Base-by-base conservation (phyloP, 441 rosid genomes). In the Dalechampia spathulata region DNA sequence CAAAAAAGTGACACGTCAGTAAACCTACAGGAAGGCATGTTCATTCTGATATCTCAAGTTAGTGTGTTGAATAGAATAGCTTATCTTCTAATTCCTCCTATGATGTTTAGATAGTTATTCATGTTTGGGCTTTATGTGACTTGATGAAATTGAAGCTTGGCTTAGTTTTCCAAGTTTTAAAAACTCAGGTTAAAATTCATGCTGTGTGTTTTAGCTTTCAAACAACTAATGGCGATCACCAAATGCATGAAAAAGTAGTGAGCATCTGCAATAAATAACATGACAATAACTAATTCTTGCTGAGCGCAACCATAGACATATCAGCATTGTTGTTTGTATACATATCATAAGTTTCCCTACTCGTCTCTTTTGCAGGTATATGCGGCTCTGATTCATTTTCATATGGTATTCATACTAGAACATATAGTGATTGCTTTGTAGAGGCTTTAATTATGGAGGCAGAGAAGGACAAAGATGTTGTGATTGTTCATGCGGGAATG, bases 401-500 rank as follows among this genome's bases (percentile, higher is more conserved):
- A 14, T 66, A 32, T 51, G 51, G 53, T 64, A 37, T 61, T 25
- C 68, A 39, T 21, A 69, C 85, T 65, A 81, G 70, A 48, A 88
- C 96, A 27, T 91, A 81, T 50, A 80, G 79, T 51, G 87, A 91
- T 75, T 88, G 83, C 79, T 86, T 91, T 65, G 86, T 73, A 30
- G 91, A 84, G 67, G 85, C 96, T 22, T 72, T 88, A 66, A 43
- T 78, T 41, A 69, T 63, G 79, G 90, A 86, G 68, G 90, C 96
- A 47, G 93, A 84, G 60, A 88, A 75, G 58, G 96, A 91, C 75
- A 84, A 77, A 78, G 91, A 84, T 71, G 72, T 88, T 20, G 93
- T 88, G 52, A 69, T 73, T 25, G 91, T 91, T 63, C 87, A 84
- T 55, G 95, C 96, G 25, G 98, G 96, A 62, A 84, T 78, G 79